Conservation (phyloP, 148 eudicot species). For the Vaccinium corymbosum region DNA sequence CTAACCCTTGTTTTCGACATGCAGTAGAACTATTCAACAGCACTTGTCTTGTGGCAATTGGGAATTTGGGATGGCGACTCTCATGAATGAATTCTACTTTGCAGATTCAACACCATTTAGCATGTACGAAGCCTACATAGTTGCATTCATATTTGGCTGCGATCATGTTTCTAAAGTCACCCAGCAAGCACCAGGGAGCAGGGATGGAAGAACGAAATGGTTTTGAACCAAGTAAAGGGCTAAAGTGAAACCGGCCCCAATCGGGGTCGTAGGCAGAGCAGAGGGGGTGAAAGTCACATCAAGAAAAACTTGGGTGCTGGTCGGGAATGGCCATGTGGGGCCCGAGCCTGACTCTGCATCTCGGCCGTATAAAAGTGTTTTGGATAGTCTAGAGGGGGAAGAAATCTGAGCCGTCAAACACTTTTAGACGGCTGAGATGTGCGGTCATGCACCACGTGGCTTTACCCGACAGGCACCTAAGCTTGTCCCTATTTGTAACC, state of each 20-base stretch:
- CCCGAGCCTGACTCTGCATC: no score
- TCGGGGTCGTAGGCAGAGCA: no score
- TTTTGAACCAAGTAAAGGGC: not conserved
- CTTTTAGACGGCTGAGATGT: no score
- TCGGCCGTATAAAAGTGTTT: no score
- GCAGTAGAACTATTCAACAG: not conserved
- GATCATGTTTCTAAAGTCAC: not conserved
- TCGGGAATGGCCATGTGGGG: not conserved
- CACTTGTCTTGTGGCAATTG: not conserved
- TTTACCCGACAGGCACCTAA: no score
- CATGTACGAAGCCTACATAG: not conserved
- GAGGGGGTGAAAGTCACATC: no score
- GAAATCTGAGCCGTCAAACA: no score
- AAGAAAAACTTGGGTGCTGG: not conserved
- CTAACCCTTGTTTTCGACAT: not conserved
- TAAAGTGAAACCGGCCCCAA: not conserved
- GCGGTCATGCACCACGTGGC: no score
- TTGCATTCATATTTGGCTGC: not conserved
- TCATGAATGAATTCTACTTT: not conserved
- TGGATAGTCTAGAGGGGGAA: no score
- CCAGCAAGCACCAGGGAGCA: not conserved
- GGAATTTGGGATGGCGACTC: not conserved
- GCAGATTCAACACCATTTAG: not conserved
- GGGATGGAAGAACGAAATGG: not conserved
- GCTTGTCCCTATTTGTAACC: no score